These are phyloP conservation scores for Sabuloglossum arenarium DNA, from an alignment of 495 filamentous ascomycete genomes.

Conservation along the genomic window DNA sequence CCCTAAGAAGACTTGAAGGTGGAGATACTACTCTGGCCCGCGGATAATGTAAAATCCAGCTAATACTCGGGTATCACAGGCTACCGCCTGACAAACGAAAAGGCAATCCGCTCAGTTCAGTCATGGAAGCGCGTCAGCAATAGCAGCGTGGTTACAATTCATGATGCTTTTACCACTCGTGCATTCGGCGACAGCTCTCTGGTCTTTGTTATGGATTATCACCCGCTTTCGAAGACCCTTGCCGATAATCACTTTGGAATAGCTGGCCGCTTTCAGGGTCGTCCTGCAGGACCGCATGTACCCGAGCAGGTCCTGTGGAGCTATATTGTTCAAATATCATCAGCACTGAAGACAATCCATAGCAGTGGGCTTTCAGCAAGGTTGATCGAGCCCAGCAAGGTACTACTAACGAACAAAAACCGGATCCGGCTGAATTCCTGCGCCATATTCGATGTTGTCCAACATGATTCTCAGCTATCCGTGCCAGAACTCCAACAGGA, in stretches of 20 bases:
- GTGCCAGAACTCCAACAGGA: constrained; percentile 63
- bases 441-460: constrained; percentile 67
- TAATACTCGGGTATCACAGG: constrained; percentile 19
- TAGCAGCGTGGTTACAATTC: constrained; percentile 64
- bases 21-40: constrained; percentile 16
- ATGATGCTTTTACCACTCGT: constrained; percentile 83
- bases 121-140: constrained; percentile 81
- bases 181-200: constrained; percentile 89
- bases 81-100: constrained; percentile 68
- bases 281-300: constrained; percentile 27
- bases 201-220: constrained; percentile 84
- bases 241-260: constrained; percentile 59
- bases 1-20: constrained; percentile 69
- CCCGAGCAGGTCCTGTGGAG: constrained; percentile 71
- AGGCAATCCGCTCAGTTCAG: constrained; percentile 64
- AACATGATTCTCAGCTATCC: constrained; percentile 43
- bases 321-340: constrained; percentile 84
- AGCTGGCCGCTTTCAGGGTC: constrained; percentile 28
- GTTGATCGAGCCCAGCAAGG: constrained; percentile 64
- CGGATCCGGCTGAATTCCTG: constrained; percentile 81
- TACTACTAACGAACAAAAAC: constrained; percentile 63
- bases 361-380: constrained; percentile 59
- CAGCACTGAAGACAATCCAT: constrained; percentile 72
- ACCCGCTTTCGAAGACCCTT: constrained; percentile 76
- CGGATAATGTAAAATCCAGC: constrained; percentile 5